Base-by-base conservation (phyloP, 495 filamentous ascomycete species). In the Letharia lupina region DNA sequence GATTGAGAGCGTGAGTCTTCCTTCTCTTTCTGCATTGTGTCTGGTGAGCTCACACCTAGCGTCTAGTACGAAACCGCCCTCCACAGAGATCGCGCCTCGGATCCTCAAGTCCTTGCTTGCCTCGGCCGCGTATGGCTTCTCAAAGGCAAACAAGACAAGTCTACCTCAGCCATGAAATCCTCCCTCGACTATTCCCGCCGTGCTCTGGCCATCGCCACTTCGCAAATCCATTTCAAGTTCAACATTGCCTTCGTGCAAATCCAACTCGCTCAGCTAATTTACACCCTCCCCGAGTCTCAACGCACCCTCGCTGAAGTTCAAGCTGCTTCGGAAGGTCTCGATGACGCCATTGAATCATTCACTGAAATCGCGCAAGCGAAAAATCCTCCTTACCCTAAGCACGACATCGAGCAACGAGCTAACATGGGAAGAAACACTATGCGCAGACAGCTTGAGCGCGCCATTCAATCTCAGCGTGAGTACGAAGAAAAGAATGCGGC, bases 231-330 rank as follows among this genome's bases (percentile, higher is more conserved):
- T 76, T 89, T 94, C 72, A 88, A 93, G 73, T 98, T 98, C 83
- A 98, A 98, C 74, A 90, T 98, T 20, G 94, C 94, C 33, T 98
- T 96, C 68, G 91, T 97, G 23, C 93, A 98, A 72, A 91, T 96
- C 67, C 91, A 96, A 74, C 84, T 97, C 61, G 93, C 93, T 44
- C 86, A 87, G 37, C 81, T 89, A 47, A 83, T 96, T n/a, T 85
- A 91, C 78, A 80, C 77, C 60, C 81, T 96, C 28, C 79, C 81
- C 37, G 88, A 96, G 66, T 81, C 81, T 1, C 89, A 95, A 68
- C 85, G 91, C 56, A 91, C 87, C 0, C 80, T 94, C 0, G 83
- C 81, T 59, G 91, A 97, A 65, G 85, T 96, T 31, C 81, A 93
- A 70, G 84, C 81, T 37, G 94, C 94, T 11, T 82, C 83, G 0